Base-by-base conservation (phyloP, 1,139 yeast species). In the Pneumocystis canis region DNA sequence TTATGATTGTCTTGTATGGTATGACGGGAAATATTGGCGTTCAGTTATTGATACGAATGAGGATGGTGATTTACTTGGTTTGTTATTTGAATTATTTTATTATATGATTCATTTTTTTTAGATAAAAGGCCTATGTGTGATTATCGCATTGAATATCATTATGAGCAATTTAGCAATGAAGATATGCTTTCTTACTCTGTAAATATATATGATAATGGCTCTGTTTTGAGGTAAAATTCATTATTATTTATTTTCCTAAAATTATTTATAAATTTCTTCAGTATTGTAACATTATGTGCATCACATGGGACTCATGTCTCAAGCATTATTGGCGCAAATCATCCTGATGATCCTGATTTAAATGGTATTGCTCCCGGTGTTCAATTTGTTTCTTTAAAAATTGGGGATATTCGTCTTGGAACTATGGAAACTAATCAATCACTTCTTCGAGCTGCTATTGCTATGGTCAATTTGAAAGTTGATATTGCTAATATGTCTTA, bases 241-340 rank as follows among this genome's bases (percentile, higher is more conserved):
- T 16, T 20, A 11, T 47, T 25, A 14, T 47, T 47, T 11, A n/a
- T n/a, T n/a, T n/a, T n/a, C n/a, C n/a, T 3, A 3, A 47, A 47
- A 25, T 3, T 47, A n/a, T 25, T 25, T n/a, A n/a, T n/a, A n/a
- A 25, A 47, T 2, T 28, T 18, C 16, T 58, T 64, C 4, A 62
- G 64, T 5, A 37, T 65, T 54, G 66, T 65, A 35, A 59, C 62
- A 40, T 63, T 61, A 18, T 59, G 63, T 33, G 65, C 65, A 31
- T 60, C 66, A 18, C 66, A 65, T 39, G 66, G 66, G 5, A 65
- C 66, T 7, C 66, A 65, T 30, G 66, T 65, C 16, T 65, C 66
- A 9, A 64, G 65, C 30, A 65, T 65, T 47, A 60, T 63, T 11
- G 66, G 64, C 2, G 66, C 66, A 1, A 40, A 65, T 35, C 64